These are phyloP conservation scores for Tetrahymena malaccensis DNA, from an alignment of 73 alveolate genomes.

Conservation along the genomic window DNA sequence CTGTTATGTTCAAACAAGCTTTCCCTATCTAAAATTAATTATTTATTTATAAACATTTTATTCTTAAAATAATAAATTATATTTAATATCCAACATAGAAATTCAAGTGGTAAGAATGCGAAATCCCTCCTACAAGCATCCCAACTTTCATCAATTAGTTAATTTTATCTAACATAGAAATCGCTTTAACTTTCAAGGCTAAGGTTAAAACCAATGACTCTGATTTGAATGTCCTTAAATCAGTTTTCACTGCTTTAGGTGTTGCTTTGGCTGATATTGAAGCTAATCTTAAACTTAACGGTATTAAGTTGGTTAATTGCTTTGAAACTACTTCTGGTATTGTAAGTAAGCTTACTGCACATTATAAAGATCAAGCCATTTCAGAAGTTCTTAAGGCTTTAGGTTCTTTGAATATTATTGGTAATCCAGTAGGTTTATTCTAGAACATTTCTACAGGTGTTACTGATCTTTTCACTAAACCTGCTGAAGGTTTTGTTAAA, in stretches of 20 bases:
- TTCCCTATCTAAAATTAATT: too few relatives aligned
- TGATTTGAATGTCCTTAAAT: conserved; percentile 50
- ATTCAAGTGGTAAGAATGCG: conserved; percentile 14
- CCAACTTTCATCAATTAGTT: conserved; percentile 16
- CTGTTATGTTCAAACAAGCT: too few relatives aligned
- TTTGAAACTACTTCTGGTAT: conserved; percentile 58
- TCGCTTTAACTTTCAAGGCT: conserved; percentile 18
- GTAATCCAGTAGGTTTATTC: conserved; percentile 87
- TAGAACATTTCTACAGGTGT: conserved; percentile 91
- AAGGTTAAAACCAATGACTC: conserved; percentile 4
- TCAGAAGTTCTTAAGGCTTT: conserved; percentile 47
- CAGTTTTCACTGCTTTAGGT: conserved; percentile 61
- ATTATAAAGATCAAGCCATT: conserved; percentile 51
- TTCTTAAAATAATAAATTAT: background rate
- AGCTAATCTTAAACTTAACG: conserved; percentile 71
- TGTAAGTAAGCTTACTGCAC: conserved; percentile 37
- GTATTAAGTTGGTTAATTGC: conserved; percentile 49
- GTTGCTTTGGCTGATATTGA: conserved; percentile 62
- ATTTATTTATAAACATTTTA: too few relatives aligned
- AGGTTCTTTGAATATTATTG: conserved; percentile 83
- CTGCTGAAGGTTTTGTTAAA: conserved; percentile 73
- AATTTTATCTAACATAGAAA: conserved; percentile 7
- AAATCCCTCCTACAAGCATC: conserved; percentile 10
- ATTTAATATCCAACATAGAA: background rate
- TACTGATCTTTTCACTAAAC: conserved; percentile 87